phyloP scores from a whole-genome alignment of 257 asterid species.

The Solanum verrucosum region DNA sequence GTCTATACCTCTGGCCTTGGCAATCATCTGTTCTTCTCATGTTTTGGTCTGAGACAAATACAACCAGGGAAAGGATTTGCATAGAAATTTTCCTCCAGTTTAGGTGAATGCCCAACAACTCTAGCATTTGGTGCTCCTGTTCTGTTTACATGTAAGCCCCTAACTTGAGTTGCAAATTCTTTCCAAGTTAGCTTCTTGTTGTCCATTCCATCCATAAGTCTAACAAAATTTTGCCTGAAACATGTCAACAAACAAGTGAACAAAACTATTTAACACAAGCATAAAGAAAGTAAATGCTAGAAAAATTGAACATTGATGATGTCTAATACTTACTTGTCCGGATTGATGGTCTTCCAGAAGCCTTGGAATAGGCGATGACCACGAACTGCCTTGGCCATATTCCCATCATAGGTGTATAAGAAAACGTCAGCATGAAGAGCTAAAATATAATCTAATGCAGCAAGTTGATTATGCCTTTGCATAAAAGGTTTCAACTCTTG shows the following conservation, averaged over 20 bases:
- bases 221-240: conserved; percentile 17
- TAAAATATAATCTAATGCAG: conserved; percentile 31
- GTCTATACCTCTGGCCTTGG: not conserved
- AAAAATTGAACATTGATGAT: not conserved
- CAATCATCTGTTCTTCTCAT: not conserved
- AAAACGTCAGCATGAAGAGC: conserved; percentile 29
- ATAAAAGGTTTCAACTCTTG: conserved; percentile 18
- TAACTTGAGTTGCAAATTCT: conserved; percentile 16
- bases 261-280: not conserved
- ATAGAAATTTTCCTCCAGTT: conserved; percentile 25
- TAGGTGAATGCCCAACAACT: conserved; percentile 13
- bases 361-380: conserved; percentile 29
- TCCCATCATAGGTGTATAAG: conserved; percentile 30
- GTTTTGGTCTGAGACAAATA: conserved; percentile 12
- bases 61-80: conserved; percentile 38
- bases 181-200: conserved; percentile 13
- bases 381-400: conserved; percentile 42
- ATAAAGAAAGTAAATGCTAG: not conserved
- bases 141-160: conserved; percentile 21
- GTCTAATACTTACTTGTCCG: conserved; percentile 18
- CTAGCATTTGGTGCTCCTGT: conserved; percentile 22
- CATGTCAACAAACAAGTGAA: not conserved
- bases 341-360: conserved; percentile 27
- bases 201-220: conserved; percentile 19
- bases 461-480: conserved; percentile 21